Base-by-base conservation (phyloP, 257 asterid genomes). In the Schizonepeta tenuifolia region DNA sequence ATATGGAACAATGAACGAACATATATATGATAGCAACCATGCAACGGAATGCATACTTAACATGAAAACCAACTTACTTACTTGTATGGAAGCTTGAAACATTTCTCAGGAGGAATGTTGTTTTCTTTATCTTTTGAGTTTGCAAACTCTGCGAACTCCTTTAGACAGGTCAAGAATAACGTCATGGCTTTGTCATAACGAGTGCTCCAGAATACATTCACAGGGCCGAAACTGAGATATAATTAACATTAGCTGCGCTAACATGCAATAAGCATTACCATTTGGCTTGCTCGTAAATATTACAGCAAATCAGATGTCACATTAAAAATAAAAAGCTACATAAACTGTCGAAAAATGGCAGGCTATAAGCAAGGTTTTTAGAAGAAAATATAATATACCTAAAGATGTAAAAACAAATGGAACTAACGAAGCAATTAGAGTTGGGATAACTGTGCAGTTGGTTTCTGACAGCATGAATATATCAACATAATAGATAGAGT, bases 161-260 rank as follows among this genome's bases (percentile, higher is more conserved):
- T 95, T 7, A 95, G 87, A 89, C 97, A 95, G 74, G 89, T 85
- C 74, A 95, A 81, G 88, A 81, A 95, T 76, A 95, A 77, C 35
- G 97, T 86, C 99, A 95, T 92, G 69, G 99, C 99, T 83, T 95
- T 95, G 83, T 92, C 99, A 71, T 92, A 95, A 54, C 97, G 99
- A 47, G 98, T 90, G 87, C 99, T 95, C 99, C 99, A 92, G 86
- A 95, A 92, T 75, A 95, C 86, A 74, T 95, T 95, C 56, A 95
- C 99, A 1, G 99, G 99, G 74, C 99, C 99, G 84, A 92, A 92
- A 72, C 98, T 95, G 93, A 77, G 80, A 79, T 38, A 80, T 5
- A 73, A 63, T 12, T 15, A 50, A 15, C 47, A 59, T 77, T 55
- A 76, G 70, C 33, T 22, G 57, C 17, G 79, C 58, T 21, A 68